Percentiles rank a stretch among this genome's conserved stretches.
Conservation (phyloP, 73 alveolate genomes). For the Blepharisma japonicum region DNA sequence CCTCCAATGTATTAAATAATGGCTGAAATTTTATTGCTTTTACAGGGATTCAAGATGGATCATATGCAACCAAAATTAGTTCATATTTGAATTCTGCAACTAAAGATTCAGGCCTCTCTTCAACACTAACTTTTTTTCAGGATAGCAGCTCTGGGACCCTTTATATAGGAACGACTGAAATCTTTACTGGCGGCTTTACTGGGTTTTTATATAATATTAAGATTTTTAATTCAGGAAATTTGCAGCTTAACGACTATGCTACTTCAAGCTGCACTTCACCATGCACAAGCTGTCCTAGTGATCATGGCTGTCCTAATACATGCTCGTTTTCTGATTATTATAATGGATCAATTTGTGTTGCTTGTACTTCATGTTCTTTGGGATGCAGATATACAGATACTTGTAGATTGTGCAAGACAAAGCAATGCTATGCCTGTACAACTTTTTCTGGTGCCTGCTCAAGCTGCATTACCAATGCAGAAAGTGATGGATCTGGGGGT, state of each 20-base stretch:
- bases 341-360: too few species aligned
- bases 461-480: background rate
- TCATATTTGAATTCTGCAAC: background rate
- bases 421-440: background rate
- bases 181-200: background rate
- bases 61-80: background rate
- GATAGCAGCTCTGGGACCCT: background rate
- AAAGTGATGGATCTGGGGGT: background rate
- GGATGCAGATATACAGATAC: background rate
- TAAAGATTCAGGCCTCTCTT: background rate
- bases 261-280: too few species aligned
- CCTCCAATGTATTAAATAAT: background rate
- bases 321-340: too few species aligned
- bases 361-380: too few species aligned
- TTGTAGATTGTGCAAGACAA: background rate
- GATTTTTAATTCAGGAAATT: background rate
- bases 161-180: background rate
- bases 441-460: background rate
- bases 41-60: background rate
- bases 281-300: too few species aligned
- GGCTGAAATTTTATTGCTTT: background rate
- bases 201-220: constrained; percentile 1
- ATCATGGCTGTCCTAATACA: too few species aligned
- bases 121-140: background rate
- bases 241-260: too few species aligned